Evolutionary conservation across 139 green algal genomes (phyloP).

Genomic region (Tetradesmus obliquus): DNA sequence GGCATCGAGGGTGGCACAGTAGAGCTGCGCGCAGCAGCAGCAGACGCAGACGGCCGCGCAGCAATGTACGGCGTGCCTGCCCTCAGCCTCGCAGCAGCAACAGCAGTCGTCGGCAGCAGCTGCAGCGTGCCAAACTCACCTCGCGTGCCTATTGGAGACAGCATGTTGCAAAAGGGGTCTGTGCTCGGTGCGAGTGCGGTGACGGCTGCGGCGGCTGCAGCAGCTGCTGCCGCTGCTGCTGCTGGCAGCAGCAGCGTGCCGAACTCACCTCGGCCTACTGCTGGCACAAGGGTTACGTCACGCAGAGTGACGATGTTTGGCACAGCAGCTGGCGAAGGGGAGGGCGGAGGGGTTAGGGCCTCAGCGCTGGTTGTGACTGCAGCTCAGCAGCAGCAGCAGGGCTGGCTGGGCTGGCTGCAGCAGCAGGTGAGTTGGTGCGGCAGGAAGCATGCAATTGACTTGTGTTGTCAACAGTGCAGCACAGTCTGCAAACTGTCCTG

Average conservation of each 20-base stretch:
- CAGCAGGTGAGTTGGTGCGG: not conserved
- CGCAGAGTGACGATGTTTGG: not conserved
- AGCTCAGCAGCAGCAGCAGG: slow-evolving; percentile 13
- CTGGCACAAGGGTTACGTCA: not conserved
- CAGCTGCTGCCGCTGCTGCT: slow-evolving; percentile 3
- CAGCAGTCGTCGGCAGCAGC: slow-evolving; percentile 11
- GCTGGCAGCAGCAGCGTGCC: slow-evolving; percentile 27
- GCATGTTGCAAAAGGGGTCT: not conserved
- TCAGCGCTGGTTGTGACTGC: not conserved
- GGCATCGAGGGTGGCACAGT: slow-evolving; percentile 33
- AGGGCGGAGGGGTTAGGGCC: not conserved
- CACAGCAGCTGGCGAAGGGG: not conserved
- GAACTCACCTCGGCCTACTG: not conserved
- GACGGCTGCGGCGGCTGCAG: not conserved
- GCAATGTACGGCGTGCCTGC: slow-evolving; percentile 37
- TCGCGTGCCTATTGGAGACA: not conserved
- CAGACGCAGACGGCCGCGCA: slow-evolving; percentile 46
- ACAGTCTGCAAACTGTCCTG: no score
- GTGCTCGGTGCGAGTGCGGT: not conserved
- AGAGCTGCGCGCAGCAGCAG: slow-evolving; percentile 36
- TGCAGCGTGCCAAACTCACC: not conserved
- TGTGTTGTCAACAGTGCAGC: not conserved
- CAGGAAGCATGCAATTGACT: not conserved
- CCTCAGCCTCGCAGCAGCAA: slow-evolving; percentile 9
- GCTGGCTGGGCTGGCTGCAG: slow-evolving; percentile 24